phyloP scores from a whole-genome alignment of 2,329 filamentous ascomycete genomes.

The Microsporum audouinii region DNA sequence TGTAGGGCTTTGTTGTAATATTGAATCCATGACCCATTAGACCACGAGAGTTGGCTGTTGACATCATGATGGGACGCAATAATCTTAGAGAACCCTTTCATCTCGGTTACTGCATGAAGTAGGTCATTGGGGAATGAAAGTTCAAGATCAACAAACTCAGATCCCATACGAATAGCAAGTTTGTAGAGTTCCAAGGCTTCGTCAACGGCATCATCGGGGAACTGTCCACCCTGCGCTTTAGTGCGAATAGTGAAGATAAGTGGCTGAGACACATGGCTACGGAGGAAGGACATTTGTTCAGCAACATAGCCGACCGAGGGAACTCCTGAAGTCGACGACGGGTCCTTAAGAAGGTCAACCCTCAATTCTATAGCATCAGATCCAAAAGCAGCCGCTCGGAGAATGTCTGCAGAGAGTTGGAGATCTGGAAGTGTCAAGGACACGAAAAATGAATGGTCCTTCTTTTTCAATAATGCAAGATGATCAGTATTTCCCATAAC shows the following conservation, averaged over 20 bases:
- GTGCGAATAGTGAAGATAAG: conserved; percentile 90
- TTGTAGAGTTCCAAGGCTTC: conserved; percentile 64
- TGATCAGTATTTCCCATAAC: conserved; percentile 51
- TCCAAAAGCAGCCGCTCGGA: conserved; percentile 66
- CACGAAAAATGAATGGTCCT: conserved; percentile 75
- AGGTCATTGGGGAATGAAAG: conserved; percentile 72
- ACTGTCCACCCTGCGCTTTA: conserved; percentile 71
- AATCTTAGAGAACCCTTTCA: conserved; percentile 63
- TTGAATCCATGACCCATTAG: conserved; percentile 80
- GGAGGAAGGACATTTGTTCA: conserved; percentile 68
- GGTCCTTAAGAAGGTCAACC: conserved; percentile 78
- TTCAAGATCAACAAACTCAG: conserved; percentile 89
- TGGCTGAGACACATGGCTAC: conserved; percentile 60
- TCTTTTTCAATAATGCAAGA: conserved; percentile 50
- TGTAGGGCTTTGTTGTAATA: conserved; percentile 84
- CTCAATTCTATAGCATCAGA: conserved; percentile 88
- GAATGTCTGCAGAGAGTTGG: conserved; percentile 47
- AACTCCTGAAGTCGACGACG: conserved; percentile 44
- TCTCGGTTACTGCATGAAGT: conserved; percentile 55
- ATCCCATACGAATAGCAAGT: conserved; percentile 66
- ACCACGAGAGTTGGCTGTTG: conserved; percentile 67
- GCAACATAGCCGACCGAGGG: conserved; percentile 64
- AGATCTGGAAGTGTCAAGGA: conserved; percentile 76
- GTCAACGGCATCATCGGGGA: conserved; percentile 64
- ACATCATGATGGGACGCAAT: conserved; percentile 96